Conservation (phyloP, 2,329 filamentous ascomycete genomes). For the Nemania sp. region DNA sequence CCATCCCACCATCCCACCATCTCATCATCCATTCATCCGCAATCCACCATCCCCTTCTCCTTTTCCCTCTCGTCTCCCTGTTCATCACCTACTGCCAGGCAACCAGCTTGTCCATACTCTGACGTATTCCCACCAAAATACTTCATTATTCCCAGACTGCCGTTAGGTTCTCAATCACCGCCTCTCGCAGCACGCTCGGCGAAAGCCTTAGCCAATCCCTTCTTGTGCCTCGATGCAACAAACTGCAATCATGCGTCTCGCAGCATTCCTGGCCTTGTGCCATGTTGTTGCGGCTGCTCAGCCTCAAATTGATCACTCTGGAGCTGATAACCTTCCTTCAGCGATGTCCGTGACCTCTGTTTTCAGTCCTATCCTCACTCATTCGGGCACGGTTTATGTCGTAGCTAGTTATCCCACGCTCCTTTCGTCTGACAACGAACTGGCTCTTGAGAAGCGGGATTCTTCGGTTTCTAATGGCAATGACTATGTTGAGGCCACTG, state of each 20-base stretch:
- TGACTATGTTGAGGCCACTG: conserved; percentile 19
- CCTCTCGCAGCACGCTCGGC: conserved; percentile 1
- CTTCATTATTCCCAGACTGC: conserved; percentile 10
- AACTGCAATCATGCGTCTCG: conserved; percentile 23
- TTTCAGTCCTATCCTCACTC: conserved; percentile 12
- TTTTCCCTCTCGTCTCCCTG: background rate
- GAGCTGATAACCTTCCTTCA: background rate
- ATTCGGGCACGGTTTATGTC: conserved; percentile 16
- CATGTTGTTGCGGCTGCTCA: conserved; percentile 15
- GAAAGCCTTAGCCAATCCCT: background rate
- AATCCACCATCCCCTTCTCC: background rate
- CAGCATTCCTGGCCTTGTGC: conserved; percentile 30
- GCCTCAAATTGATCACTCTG: background rate
- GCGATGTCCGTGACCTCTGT: conserved; percentile 1
- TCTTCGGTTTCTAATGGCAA: background rate
- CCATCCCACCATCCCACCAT: background rate
- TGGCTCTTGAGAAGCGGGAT: conserved; percentile 9
- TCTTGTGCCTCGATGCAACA: conserved; percentile 13
- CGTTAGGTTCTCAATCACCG: conserved; percentile 1
- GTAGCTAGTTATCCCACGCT: background rate
- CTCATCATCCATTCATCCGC: background rate
- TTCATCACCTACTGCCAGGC: background rate
- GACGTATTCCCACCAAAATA: conserved; percentile 7
- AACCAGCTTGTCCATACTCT: background rate
- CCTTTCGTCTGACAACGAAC: conserved; percentile 3